Percentiles rank a stretch among this genome's conserved stretches.
phyloP scores from a whole-genome alignment of 140 eudicot genomes.

The Stevia rebaudiana region DNA sequence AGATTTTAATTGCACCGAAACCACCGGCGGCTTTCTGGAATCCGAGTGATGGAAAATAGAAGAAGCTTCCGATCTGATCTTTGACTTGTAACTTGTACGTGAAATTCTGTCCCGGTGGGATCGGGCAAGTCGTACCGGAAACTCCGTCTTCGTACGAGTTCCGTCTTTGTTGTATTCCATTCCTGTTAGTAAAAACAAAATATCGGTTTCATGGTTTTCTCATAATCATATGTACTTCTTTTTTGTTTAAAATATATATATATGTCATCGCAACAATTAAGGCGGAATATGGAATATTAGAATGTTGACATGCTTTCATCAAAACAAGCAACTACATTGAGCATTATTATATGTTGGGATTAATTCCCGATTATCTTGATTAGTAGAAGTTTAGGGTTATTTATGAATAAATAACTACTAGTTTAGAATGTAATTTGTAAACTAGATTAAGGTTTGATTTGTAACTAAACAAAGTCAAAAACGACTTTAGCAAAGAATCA shows the following conservation, averaged over 20 bases:
- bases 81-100: slow-evolving; percentile 77
- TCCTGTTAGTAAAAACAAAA: slow-evolving; percentile 37
- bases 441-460: no score
- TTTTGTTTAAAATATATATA: no score
- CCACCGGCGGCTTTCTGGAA: slow-evolving; percentile 97
- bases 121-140: slow-evolving; percentile 86
- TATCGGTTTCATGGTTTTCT: not conserved
- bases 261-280: no score
- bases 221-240: not conserved
- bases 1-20: slow-evolving; percentile 73
- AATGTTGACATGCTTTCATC: no score
- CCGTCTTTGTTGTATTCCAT: slow-evolving; percentile 77
- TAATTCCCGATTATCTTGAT: no score
- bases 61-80: slow-evolving; percentile 91
- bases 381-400: no score
- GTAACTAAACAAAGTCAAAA: no score
- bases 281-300: slow-evolving; percentile 24
- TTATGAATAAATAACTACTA: no score
- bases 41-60: slow-evolving; percentile 70
- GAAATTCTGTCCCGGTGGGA: slow-evolving; percentile 74
- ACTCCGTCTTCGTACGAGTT: slow-evolving; percentile 91
- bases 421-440: no score
- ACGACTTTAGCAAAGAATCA: no score
- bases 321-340: no score
- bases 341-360: no score